phyloP scores from a whole-genome alignment of 495 filamentous ascomycete species.

The Podospora anserina region DNA sequence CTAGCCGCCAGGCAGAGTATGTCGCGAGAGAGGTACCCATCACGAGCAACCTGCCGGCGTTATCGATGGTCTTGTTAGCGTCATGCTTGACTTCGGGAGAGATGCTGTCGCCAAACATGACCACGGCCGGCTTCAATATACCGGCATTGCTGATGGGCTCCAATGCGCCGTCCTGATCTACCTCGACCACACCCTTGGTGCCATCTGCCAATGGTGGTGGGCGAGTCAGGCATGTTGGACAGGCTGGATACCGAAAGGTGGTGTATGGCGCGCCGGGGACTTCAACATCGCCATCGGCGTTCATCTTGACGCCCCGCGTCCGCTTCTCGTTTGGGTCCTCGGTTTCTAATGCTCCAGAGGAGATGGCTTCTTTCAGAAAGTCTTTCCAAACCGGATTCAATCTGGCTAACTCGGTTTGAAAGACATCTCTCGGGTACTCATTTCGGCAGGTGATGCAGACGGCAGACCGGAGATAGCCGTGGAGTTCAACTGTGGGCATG shows the following conservation, averaged over 20 bases:
- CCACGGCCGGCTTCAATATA: conserved; percentile 84
- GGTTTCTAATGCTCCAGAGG: conserved; percentile 69
- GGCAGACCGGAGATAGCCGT: conserved; percentile 80
- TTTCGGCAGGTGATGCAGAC: conserved; percentile 75
- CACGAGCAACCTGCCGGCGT: conserved; percentile 69
- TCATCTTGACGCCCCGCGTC: conserved; percentile 69
- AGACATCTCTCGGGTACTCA: conserved; percentile 63
- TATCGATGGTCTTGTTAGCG: conserved; percentile 78
- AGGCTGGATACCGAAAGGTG: conserved; percentile 88
- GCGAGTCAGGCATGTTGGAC: conserved; percentile 69
- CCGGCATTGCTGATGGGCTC: conserved; percentile 63
- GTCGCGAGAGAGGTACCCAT: conserved; percentile 89
- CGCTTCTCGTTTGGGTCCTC: conserved; percentile 69
- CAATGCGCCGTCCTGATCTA: conserved; percentile 83
- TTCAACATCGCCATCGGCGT: conserved; percentile 94
- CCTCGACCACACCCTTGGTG: conserved; percentile 54
- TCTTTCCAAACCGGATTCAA: conserved; percentile 86
- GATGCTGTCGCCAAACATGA: conserved; percentile 95
- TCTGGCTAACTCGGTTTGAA: conserved; percentile 69
- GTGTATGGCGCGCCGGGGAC: conserved; percentile 83
- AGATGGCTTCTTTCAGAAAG: conserved; percentile 68
- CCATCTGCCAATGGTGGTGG: conserved; percentile 63
- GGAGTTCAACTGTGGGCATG: conserved; percentile 75
- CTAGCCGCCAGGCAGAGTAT: conserved; percentile 89
- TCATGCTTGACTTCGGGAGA: conserved; percentile 59